These are phyloP conservation scores for Paecilomyces sp. DNA, from an alignment of 2,329 filamentous ascomycete species.

Conservation along the genomic window DNA sequence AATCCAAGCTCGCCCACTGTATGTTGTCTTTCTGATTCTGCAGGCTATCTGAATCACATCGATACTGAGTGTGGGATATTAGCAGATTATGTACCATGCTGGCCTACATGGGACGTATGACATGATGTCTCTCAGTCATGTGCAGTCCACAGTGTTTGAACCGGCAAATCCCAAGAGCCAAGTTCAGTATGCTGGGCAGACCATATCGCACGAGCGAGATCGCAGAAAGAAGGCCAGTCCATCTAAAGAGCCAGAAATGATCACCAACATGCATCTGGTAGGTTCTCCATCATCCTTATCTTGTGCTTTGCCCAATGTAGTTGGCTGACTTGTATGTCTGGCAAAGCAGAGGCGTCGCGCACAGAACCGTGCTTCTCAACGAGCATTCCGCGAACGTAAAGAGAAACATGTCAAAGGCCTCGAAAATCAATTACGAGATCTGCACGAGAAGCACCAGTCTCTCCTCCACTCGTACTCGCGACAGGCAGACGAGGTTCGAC, in stretches of 20 bases:
- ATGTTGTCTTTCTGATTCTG: neutral
- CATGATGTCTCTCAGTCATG: neutral
- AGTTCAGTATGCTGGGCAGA: neutral
- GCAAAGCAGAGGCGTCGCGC: conserved; percentile 51
- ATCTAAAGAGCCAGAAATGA: neutral
- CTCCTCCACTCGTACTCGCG: conserved; percentile 22
- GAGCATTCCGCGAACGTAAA: conserved; percentile 82
- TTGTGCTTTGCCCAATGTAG: neutral
- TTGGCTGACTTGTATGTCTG: neutral
- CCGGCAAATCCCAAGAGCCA: neutral
- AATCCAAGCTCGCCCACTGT: neutral
- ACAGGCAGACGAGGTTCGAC: conserved; percentile 21
- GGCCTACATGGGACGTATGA: neutral
- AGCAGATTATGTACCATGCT: neutral
- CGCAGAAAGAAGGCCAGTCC: neutral
- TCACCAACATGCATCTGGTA: neutral
- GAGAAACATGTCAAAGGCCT: conserved; percentile 81
- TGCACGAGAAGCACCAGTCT: conserved; percentile 32
- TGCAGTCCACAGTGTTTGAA: neutral
- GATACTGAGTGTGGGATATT: neutral
- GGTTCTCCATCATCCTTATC: neutral
- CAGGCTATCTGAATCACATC: neutral
- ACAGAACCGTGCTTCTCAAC: conserved; percentile 78
- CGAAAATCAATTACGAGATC: conserved; percentile 67
- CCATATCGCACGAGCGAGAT: neutral